Evolutionary conservation across 2,329 filamentous ascomycete genomes (phyloP).

Genomic region (Verticillium dahliae): DNA sequence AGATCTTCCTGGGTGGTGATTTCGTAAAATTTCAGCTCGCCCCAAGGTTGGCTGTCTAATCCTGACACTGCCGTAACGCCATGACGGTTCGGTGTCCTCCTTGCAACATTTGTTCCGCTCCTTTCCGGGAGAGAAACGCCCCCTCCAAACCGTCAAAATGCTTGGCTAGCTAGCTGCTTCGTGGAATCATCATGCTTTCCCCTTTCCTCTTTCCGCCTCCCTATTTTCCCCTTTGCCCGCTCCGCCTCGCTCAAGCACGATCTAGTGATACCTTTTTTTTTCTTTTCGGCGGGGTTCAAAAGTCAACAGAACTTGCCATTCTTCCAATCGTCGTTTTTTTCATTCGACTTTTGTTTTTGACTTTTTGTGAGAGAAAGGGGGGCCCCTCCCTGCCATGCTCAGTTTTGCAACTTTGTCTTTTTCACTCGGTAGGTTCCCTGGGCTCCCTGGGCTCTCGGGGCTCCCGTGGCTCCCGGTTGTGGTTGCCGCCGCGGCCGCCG

Average conservation of each 20-base stretch:
- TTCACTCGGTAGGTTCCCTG: constrained; percentile 30
- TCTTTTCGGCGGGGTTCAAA: background rate
- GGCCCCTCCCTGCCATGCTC: background rate
- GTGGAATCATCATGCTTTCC: background rate
- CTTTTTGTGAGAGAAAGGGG: too few species aligned
- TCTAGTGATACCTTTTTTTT: background rate
- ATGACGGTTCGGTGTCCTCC: constrained; percentile 8
- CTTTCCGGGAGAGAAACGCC: background rate
- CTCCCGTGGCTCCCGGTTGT: constrained; percentile 44
- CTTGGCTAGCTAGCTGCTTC: background rate
- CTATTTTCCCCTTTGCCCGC: background rate
- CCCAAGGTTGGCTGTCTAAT: constrained; percentile 12
- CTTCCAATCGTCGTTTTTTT: background rate
- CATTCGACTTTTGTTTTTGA: background rate
- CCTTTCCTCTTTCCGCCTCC: background rate
- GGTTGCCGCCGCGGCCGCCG: constrained; percentile 42
- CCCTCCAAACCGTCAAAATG: background rate
- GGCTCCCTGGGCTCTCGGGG: constrained; percentile 34
- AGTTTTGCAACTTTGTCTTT: constrained; percentile 1
- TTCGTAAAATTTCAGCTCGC: constrained; percentile 1
- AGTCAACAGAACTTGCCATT: background rate
- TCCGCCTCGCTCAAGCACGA: background rate
- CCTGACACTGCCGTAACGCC: constrained; percentile 15
- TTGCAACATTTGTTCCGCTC: background rate
- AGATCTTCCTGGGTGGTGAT: background rate